Conservation (phyloP, 176 grass and related monocot genomes). For the Zizania latifolia region DNA sequence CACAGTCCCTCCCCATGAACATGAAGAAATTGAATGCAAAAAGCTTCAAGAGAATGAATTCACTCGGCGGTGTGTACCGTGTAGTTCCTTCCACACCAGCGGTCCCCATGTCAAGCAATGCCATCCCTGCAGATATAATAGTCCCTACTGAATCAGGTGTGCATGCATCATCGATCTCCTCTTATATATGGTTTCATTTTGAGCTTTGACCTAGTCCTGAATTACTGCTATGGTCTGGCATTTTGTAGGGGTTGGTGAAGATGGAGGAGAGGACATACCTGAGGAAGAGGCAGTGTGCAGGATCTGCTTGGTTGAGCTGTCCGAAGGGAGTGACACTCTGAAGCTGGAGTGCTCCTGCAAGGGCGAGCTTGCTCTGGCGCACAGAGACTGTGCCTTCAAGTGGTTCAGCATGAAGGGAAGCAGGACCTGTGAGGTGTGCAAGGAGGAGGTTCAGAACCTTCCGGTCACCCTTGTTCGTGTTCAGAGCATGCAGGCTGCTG, state of each 20-base stretch:
- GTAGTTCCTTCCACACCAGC: slow-evolving; percentile 54
- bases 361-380: slow-evolving; percentile 77
- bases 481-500: slow-evolving; percentile 11
- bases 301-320: slow-evolving; percentile 80
- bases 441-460: slow-evolving; percentile 76
- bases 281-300: slow-evolving; percentile 94
- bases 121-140: slow-evolving; percentile 30
- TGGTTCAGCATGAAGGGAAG: slow-evolving; percentile 94
- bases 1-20: slow-evolving; percentile 68
- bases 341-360: slow-evolving; percentile 81
- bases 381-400: slow-evolving; percentile 79
- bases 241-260: slow-evolving; percentile 20
- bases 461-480: slow-evolving; percentile 73
- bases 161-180: no score
- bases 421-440: slow-evolving; percentile 77
- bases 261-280: slow-evolving; percentile 59
- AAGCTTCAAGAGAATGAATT: slow-evolving; percentile 84
- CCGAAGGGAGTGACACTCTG: slow-evolving; percentile 61
- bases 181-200: background rate
- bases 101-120: background rate
- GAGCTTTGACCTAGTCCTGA: background rate
- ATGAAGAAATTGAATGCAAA: slow-evolving; percentile 47
- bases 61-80: slow-evolving; percentile 60
- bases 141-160: slow-evolving; percentile 47
- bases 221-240: background rate